These are phyloP conservation scores for Yamagishiella unicocca DNA, from an alignment of 139 green algal species.

Conservation along the genomic window DNA sequence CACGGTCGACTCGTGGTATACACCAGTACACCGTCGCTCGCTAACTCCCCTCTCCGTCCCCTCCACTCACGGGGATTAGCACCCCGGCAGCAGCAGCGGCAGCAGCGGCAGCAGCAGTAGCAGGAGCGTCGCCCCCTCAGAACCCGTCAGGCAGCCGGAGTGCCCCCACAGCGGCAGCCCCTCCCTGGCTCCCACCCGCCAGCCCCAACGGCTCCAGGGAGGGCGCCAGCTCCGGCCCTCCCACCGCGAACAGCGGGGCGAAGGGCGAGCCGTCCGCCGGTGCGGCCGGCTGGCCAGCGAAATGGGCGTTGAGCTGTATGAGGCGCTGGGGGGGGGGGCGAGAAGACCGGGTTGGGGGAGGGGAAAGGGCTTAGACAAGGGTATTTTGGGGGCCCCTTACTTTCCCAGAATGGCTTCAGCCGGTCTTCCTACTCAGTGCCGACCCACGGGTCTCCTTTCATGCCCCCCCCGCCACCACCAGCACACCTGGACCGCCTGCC, in stretches of 20 bases:
- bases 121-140: not conserved
- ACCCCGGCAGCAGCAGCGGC: not conserved
- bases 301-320: constrained; percentile 41
- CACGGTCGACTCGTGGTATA: not conserved
- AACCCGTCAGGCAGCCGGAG: not conserved
- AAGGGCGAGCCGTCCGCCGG: constrained; percentile 34
- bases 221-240: not conserved
- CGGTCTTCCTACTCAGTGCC: no score
- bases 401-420: no score
- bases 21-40: not conserved
- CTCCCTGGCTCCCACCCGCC: not conserved
- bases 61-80: no score
- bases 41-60: not conserved
- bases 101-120: not conserved
- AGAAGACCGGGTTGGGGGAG: not conserved
- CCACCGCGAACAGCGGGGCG: constrained; percentile 26
- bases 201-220: constrained; percentile 22
- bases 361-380: no score
- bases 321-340: constrained; percentile 21
- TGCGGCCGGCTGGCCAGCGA: not conserved
- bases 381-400: no score
- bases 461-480: not conserved
- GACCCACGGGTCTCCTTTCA: no score
- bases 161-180: not conserved
- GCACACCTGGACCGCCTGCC: constrained; percentile 39